phyloP scores from a whole-genome alignment of 176 grass and related monocot genomes.

The Canna indica region DNA sequence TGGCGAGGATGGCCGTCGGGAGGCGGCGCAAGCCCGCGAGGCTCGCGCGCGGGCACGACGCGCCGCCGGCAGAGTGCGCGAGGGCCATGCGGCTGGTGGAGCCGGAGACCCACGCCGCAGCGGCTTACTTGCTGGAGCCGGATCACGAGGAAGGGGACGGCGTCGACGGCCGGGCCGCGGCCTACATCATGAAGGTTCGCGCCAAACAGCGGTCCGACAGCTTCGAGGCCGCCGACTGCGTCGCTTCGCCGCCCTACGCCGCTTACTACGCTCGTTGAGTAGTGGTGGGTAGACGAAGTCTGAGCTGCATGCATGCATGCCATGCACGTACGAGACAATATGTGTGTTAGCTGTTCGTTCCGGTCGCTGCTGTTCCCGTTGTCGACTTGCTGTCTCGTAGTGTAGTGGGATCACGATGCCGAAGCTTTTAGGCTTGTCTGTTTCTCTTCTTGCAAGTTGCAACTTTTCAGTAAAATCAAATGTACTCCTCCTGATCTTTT shows the following conservation, averaged over 20 bases:
- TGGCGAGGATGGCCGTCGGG: background rate
- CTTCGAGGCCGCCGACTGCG: background rate
- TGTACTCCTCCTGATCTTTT: too few species aligned
- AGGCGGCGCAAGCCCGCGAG: background rate
- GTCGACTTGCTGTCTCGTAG: too few species aligned
- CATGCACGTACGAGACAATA: background rate
- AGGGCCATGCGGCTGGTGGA: background rate
- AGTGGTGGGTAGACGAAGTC: background rate
- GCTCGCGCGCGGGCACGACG: background rate
- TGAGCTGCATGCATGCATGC: background rate
- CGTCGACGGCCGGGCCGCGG: background rate
- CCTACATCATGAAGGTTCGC: conserved; percentile 7
- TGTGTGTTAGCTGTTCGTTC: background rate
- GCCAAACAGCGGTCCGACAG: background rate
- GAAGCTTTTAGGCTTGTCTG: too few species aligned
- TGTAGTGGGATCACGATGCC: too few species aligned
- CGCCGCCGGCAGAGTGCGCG: background rate
- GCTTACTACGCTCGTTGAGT: background rate
- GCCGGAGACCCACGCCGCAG: background rate
- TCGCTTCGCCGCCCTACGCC: background rate
- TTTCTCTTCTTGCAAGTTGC: too few species aligned
- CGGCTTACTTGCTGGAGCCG: background rate
- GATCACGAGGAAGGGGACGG: background rate
- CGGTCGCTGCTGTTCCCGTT: background rate
- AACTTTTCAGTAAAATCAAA: too few species aligned